Evolutionary conservation across 1,139 yeast species (phyloP).

Genomic region (Kurtzmaniella natalensis): DNA sequence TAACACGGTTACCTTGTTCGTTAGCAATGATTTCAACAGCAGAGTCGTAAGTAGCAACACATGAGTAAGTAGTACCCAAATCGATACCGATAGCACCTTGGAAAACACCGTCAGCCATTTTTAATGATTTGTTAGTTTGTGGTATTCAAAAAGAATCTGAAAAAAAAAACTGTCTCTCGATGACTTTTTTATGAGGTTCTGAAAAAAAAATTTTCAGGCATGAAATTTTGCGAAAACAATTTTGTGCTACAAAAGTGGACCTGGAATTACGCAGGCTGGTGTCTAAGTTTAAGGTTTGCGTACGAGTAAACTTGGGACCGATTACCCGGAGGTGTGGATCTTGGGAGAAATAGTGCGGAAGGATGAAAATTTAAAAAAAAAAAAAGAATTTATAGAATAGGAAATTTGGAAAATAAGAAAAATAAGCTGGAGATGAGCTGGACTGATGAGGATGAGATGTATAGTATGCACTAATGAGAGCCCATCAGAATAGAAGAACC

Average conservation of each 20-base stretch:
- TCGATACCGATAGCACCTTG: constrained; percentile 93
- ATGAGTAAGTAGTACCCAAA: constrained; percentile 81
- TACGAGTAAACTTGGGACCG: constrained; percentile 1
- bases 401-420: too few relatives aligned
- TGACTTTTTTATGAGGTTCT: constrained; percentile 2
- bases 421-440: too few relatives aligned
- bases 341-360: too few relatives aligned
- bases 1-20: constrained; percentile 64
- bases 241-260: background rate
- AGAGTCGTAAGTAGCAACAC: constrained; percentile 80
- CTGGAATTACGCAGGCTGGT: constrained; percentile 1
- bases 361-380: too few relatives aligned
- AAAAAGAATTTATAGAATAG: too few relatives aligned
- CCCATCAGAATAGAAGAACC: too few relatives aligned
- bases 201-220: constrained; percentile 2
- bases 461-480: too few relatives aligned
- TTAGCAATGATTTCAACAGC: constrained; percentile 61
- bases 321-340: constrained; percentile 1
- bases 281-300: background rate
- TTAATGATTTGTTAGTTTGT: constrained; percentile 46
- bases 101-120: constrained; percentile 98
- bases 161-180: constrained; percentile 6
- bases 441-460: background rate
- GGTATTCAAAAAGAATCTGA: constrained; percentile 8
- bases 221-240: background rate